A percentile compares a stretch with the other conserved stretches of the same genome.
Evolutionary conservation across 306 rosid species (phyloP).

Genomic region (Echinosophora koreensis): DNA sequence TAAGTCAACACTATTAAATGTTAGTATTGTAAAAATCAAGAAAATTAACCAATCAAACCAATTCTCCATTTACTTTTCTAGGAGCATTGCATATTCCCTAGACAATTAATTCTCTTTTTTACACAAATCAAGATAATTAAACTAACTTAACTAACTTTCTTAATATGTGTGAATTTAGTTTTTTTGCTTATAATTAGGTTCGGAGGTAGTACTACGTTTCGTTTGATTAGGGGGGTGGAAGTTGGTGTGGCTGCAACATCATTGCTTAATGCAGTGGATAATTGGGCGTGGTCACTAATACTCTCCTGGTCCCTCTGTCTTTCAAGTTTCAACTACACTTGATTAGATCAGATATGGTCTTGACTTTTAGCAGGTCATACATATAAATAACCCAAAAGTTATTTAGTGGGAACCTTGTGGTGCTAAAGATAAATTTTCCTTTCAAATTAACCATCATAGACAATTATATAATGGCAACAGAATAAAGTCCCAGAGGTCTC

Average conservation of each 20-base stretch:
- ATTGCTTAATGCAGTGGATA: slow-evolving; percentile 11
- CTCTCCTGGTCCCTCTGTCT: not conserved
- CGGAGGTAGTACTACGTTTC: too few relatives aligned
- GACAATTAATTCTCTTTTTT: too few relatives aligned
- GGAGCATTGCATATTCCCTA: too few relatives aligned
- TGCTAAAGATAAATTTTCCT: slow-evolving; percentile 8
- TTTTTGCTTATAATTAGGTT: too few relatives aligned
- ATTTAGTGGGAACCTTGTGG: slow-evolving; percentile 1
- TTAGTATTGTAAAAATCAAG: too few relatives aligned
- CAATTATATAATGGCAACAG: not conserved
- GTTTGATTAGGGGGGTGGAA: slow-evolving; percentile 11
- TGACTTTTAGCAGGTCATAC: slow-evolving; percentile 6
- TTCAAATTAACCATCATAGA: not conserved
- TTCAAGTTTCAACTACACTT: not conserved
- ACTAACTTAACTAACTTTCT: too few relatives aligned
- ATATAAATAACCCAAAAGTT: slow-evolving; percentile 1
- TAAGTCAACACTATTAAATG: too few relatives aligned
- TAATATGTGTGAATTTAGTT: too few relatives aligned
- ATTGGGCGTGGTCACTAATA: slow-evolving; percentile 7
- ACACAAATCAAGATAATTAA: too few relatives aligned
- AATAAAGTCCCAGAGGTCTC: not conserved
- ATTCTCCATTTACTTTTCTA: too few relatives aligned
- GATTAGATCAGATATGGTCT: slow-evolving; percentile 13
- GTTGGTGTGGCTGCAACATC: slow-evolving; percentile 12
- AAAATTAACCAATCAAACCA: too few relatives aligned